Base-by-base conservation (phyloP, 2,329 filamentous ascomycete species). In the Arthroderma uncinatum region DNA sequence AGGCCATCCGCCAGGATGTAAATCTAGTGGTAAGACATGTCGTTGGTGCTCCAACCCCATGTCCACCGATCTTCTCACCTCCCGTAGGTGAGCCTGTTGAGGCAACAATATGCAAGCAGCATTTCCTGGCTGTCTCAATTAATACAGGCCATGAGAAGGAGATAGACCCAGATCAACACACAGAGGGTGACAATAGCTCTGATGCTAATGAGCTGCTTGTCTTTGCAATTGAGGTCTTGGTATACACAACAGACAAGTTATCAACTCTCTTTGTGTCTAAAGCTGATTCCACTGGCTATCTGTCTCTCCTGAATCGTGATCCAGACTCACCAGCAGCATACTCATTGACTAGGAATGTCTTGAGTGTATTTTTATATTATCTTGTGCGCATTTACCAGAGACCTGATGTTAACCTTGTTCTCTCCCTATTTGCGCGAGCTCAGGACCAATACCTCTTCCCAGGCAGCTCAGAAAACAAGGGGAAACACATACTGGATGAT, bases 361-460 rank as follows among this genome's bases (percentile, higher is more conserved):
- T 84, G 52, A 82, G 83, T 4, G 81, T 83, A 0, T 95, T 97
- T 63, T 71, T 98, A 21, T 77, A 81, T 9, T 87, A 87, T 72
- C 77, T 98, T 0, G 78, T 93, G 25, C 79, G 82, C 47, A 78
- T 82, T 54, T 79, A 85, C 53, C 80, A 82, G 61, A 80, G 87
- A 42, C 77, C 78, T 30, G 80, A 80, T 48, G 80, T 83, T 52
- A 84, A 84, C 64, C 79, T 89, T 37, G 81, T 95, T 10, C 77
- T 98, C 28, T 96, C 89, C 56, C 79, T 98, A 2, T 98, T 98
- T 68, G 94, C 93, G 0, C 81, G 93, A 59, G 84, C 93, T 0
- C 93, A 97, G 68, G 84, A 86, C 54, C 93, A 97, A 67, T 98
- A 98, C 64, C 80, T 98, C 12, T 98, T 97, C 68, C 91, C 93